Evolutionary conservation across 106 monocot species (phyloP).

Genomic region (Phalaenopsis equestris): DNA sequence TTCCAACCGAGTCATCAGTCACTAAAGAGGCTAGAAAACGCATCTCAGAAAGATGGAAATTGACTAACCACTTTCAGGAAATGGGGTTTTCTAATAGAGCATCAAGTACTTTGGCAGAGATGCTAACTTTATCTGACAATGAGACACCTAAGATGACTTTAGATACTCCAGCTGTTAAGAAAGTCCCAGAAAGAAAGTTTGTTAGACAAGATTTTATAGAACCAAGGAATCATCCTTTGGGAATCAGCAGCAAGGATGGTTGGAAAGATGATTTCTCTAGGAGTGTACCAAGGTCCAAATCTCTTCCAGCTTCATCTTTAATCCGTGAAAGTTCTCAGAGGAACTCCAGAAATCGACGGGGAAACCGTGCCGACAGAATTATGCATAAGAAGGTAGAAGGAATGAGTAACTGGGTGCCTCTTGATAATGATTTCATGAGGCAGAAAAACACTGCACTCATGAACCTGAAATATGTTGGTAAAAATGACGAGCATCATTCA

Average conservation of each 20-base stretch:
- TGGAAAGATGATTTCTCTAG: slow-evolving; percentile 27
- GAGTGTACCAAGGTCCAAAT: slow-evolving; percentile 46
- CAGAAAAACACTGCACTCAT: slow-evolving; percentile 5
- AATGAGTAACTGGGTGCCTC: slow-evolving; percentile 19
- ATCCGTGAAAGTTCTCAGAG: slow-evolving; percentile 19
- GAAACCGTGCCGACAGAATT: slow-evolving; percentile 16
- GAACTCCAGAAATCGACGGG: slow-evolving; percentile 13
- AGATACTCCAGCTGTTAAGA: background rate
- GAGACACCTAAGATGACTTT: background rate
- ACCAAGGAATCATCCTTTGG: slow-evolving; percentile 18
- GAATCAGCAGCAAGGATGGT: slow-evolving; percentile 44
- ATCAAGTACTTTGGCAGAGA: slow-evolving; percentile 62
- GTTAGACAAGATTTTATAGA: slow-evolving; percentile 10
- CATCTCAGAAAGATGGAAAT: slow-evolving; percentile 60
- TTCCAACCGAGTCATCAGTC: slow-evolving; percentile 33
- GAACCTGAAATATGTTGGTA: slow-evolving; percentile 8
- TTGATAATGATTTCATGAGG: slow-evolving; percentile 10
- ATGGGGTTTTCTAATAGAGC: slow-evolving; percentile 12
- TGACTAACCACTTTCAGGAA: slow-evolving; percentile 23
- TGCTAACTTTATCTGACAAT: slow-evolving; percentile 24
- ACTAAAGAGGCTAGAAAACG: slow-evolving; percentile 70
- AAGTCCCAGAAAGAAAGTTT: background rate
- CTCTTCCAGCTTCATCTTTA: slow-evolving; percentile 37
- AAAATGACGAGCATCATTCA: slow-evolving; percentile 1
- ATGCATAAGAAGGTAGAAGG: slow-evolving; percentile 31